Evolutionary conservation across 305 asterid species (phyloP), one percentile per base, ranked within the genome.

Genomic region (Withania somnifera): DNA sequence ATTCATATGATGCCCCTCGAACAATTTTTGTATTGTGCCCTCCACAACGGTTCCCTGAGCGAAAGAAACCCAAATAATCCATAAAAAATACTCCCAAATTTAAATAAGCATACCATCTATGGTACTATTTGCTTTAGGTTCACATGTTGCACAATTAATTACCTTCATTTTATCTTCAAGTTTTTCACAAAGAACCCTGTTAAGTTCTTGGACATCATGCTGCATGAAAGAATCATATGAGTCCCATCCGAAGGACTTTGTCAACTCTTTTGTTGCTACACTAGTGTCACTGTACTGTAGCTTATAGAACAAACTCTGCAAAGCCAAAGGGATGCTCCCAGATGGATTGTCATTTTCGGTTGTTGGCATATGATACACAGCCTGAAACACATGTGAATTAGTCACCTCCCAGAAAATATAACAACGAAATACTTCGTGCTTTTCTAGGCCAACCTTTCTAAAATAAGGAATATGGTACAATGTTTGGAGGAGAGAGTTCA

Each of bases 181-280:
- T 88, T 94, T 94, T 89, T 94, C 98, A 60, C 94, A 92, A 69
- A 94, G 87, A 83, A 94, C 98, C 87, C 98, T 85, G 84, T 94
- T 94, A 71, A 94, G 97, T 89, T 94, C 98, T 91, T 94, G 98
- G 82, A 94, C 98, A 66, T 94, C 98, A 87, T 94, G 98, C 82
- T 94, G 98, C 98, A 93, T 87, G 86, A 94, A 94, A 69, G 98
- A 93, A 85, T 94, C 98, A 87, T 92, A 90, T 9, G 98, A 91
- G 89, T 95, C 98, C 98, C 98, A 93, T 51, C 98, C 98, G 90
- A 95, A 95, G 50, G 98, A 95, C 85, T 95, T 95, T n/a, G 98
- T 95, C 91, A 95, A 84, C 86, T 93, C 98, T 86, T 95, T 95
- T 38, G 98, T 95, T 57, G 98, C 96, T 53, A 95, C 98, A 86